Evolutionary conservation across 441 rosid genomes (phyloP), one percentile per base, ranked within the genome.

Genomic region (Daphne laureola): DNA sequence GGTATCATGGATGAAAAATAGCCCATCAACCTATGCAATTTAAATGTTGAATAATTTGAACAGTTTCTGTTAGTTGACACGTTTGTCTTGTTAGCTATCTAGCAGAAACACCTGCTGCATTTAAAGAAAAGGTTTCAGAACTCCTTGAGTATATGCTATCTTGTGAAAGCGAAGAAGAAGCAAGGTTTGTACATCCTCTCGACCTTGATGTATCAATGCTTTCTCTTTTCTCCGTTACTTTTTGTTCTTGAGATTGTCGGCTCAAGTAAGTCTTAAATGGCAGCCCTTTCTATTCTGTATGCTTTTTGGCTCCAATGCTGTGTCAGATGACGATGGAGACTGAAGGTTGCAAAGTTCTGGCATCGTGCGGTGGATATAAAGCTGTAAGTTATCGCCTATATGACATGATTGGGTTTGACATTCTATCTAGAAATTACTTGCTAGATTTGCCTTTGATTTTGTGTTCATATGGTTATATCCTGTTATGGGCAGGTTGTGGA

Each of bases 281-380:
- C 90, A 87, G 97, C 54, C 82, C 95, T 9, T 87, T 87, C 61
- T 65, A 70, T 67, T 78, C 95, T n/a, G 46, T 70, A 18, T 78
- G 86, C 78, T 90, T 93, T 84, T 64, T 90, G 71, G 89, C 87
- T 57, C 96, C 97, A 48, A 63, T 90, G 86, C 76, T 93, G 46
- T 93, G 93, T 69, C 97, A 93, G 77, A 75, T 80, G 36, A 85
- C 95, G 48, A 79, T 80, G 97, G 21, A 75, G 15, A 43, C 65
- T 47, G 91, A 75, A 63, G 99, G 96, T 67, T 83, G 95, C 65
- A 71, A 67, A 61, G 67, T 73, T 63, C 61, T 90, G 77, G 78
- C 73, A 38, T 68, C 78, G 52, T 80, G 84, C 49, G 81, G 87
- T 59, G 81, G 84, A 17, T 73, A 79, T 64, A 67, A 71, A 63